A percentile compares a stretch with the other conserved stretches of the same genome.
Conservation (phyloP, 306 rosid species). For the Pueraria montana region DNA sequence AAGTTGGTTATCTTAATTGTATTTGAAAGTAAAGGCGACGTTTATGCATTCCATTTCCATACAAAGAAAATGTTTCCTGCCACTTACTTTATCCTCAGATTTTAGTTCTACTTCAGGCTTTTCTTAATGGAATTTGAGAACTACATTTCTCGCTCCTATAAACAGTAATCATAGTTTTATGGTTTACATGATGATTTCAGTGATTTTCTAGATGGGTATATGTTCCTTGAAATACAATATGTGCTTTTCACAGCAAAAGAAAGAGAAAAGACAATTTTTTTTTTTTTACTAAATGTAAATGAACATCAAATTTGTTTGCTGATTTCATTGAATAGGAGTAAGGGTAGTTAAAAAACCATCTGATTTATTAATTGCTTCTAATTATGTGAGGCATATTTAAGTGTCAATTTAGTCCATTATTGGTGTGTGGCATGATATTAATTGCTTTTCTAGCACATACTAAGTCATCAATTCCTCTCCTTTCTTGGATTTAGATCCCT, state of each 20-base stretch:
- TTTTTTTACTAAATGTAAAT: constrained; percentile 30
- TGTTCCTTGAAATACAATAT: constrained; percentile 34
- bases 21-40: too few species aligned
- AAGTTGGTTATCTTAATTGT: too few species aligned
- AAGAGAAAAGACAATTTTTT: neutral
- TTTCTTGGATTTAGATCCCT: constrained; percentile 21
- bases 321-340: constrained; percentile 18
- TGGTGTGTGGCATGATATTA: constrained; percentile 1
- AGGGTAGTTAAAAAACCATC: constrained; percentile 11
- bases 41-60: constrained; percentile 15
- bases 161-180: constrained; percentile 16
- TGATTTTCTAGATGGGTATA: constrained; percentile 26
- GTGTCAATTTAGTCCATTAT: constrained; percentile 12
- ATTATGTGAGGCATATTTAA: constrained; percentile 10
- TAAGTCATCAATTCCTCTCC: neutral
- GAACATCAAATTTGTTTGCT: constrained; percentile 40
- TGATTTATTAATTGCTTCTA: constrained; percentile 15
- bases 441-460: neutral
- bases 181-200: constrained; percentile 41
- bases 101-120: constrained; percentile 29
- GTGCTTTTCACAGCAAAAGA: constrained; percentile 3
- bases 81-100: constrained; percentile 8
- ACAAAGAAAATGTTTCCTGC: constrained; percentile 26
- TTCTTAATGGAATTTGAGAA: constrained; percentile 30
- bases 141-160: constrained; percentile 17